phyloP scores from a whole-genome alignment of 257 asterid genomes.

The Scutellaria baicalensis region DNA sequence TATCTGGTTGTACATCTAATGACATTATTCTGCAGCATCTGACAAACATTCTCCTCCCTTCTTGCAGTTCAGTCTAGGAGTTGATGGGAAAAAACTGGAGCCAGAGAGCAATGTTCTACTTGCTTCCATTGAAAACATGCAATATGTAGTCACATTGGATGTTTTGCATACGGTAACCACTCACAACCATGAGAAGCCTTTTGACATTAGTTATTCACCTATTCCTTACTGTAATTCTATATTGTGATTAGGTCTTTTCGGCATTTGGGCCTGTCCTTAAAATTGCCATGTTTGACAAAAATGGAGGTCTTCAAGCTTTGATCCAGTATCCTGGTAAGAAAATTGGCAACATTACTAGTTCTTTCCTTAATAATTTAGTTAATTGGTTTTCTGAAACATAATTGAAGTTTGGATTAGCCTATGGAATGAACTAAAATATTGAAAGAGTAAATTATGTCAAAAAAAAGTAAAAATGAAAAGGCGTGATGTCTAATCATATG shows the following conservation, averaged over 20 bases:
- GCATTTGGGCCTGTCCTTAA: slow-evolving; percentile 77
- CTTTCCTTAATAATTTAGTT: neutral
- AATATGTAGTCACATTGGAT: slow-evolving; percentile 91
- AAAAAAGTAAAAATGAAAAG: neutral
- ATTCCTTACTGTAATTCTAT: slow-evolving; percentile 1
- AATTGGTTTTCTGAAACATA: neutral
- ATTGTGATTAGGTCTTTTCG: slow-evolving; percentile 55
- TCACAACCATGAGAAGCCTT: slow-evolving; percentile 16
- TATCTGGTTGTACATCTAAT: neutral
- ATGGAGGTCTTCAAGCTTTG: slow-evolving; percentile 86
- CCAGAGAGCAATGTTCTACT: slow-evolving; percentile 97
- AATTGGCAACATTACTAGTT: slow-evolving; percentile 1
- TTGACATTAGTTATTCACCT: neutral
- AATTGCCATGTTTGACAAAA: slow-evolving; percentile 92
- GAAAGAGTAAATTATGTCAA: neutral
- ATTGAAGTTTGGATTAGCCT: neutral
- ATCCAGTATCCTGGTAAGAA: slow-evolving; percentile 78
- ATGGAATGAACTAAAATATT: neutral
- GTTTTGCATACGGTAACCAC: slow-evolving; percentile 65
- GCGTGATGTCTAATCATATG: neutral
- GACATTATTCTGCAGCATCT: neutral
- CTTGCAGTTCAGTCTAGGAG: slow-evolving; percentile 71
- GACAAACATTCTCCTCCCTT: slow-evolving; percentile 8
- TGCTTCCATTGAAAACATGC: slow-evolving; percentile 98
- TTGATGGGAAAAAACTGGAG: slow-evolving; percentile 82